These are phyloP conservation scores for Podaxis rugospora DNA, from an alignment of 768 basidiomycete genomes.

Conservation along the genomic window DNA sequence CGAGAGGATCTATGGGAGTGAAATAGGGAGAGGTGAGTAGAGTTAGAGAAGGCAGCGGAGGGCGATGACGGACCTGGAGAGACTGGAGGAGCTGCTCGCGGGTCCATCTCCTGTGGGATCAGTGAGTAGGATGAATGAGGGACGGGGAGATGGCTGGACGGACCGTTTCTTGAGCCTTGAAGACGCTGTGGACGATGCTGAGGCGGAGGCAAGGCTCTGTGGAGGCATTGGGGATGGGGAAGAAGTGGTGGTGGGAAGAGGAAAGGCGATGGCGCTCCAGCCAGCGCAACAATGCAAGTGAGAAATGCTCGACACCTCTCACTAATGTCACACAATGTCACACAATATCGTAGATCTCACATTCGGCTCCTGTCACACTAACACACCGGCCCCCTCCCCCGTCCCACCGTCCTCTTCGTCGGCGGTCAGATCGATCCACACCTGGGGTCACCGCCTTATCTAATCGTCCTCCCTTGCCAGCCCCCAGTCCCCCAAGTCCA, in stretches of 20 bases:
- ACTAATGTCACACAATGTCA: slow-evolving; percentile 3
- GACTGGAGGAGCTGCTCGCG: slow-evolving; percentile 45
- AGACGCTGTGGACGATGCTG: slow-evolving; percentile 19
- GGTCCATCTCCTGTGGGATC: slow-evolving; percentile 40
- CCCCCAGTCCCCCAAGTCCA: too few relatives aligned
- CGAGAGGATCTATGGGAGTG: slow-evolving; percentile 34
- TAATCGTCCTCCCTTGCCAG: not conserved
- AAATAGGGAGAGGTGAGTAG: slow-evolving; percentile 5
- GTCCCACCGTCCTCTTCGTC: slow-evolving; percentile 7
- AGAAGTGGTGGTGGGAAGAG: slow-evolving; percentile 41
- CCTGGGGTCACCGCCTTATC: not conserved
- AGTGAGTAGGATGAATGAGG: slow-evolving; percentile 18
- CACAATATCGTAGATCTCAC: slow-evolving; percentile 1
- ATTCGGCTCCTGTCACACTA: not conserved
- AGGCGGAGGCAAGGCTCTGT: slow-evolving; percentile 11
- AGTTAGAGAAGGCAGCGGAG: not conserved
- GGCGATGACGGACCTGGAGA: slow-evolving; percentile 35
- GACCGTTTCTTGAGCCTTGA: slow-evolving; percentile 32
- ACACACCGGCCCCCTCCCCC: not conserved
- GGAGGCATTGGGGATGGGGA: slow-evolving; percentile 16
- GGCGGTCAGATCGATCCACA: not conserved
- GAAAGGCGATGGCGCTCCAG: slow-evolving; percentile 35
- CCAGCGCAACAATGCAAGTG: slow-evolving; percentile 38
- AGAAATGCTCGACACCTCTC: slow-evolving; percentile 16
- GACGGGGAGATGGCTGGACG: slow-evolving; percentile 7